phyloP scores from a whole-genome alignment of 1,139 yeast species.

The Meyerozyma smithsonii region DNA sequence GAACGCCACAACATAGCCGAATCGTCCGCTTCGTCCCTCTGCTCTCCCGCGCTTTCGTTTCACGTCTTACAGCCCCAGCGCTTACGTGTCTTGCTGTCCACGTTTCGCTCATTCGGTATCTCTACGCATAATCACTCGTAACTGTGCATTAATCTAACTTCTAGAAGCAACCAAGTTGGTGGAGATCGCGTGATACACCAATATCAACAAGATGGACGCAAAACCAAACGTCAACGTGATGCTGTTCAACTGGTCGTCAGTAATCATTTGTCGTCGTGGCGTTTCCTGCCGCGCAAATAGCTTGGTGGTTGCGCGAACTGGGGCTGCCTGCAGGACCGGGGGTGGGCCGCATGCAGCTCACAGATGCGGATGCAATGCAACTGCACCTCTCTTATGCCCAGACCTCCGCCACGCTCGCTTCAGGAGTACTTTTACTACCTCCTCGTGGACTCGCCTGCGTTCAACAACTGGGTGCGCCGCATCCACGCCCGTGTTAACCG shows the following conservation, averaged over 20 bases:
- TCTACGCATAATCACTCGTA: no score
- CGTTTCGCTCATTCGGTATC: no score
- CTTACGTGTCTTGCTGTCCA: no score
- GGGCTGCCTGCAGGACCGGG: neutral
- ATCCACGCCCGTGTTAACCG: conserved; percentile 66
- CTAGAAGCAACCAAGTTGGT: conserved; percentile 25
- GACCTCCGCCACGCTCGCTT: conserved; percentile 33
- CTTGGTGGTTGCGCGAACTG: no score
- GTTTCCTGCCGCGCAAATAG: neutral
- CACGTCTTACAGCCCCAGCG: no score
- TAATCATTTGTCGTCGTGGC: conserved; percentile 49
- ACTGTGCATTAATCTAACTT: no score
- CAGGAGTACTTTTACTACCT: conserved; percentile 43
- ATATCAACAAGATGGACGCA: conserved; percentile 63
- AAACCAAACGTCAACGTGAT: conserved; percentile 76
- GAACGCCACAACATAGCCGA: no score
- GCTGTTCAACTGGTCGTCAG: conserved; percentile 72
- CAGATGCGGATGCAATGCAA: neutral
- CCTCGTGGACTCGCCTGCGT: conserved; percentile 58
- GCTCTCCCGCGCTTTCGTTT: no score
- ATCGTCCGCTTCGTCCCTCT: no score
- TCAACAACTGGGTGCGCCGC: conserved; percentile 64
- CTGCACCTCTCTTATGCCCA: conserved; percentile 8
- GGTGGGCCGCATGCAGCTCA: neutral
- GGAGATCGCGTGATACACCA: conserved; percentile 61